Conservation (phyloP, 441 rosid species). For the Euphorbia celastroides region DNA sequence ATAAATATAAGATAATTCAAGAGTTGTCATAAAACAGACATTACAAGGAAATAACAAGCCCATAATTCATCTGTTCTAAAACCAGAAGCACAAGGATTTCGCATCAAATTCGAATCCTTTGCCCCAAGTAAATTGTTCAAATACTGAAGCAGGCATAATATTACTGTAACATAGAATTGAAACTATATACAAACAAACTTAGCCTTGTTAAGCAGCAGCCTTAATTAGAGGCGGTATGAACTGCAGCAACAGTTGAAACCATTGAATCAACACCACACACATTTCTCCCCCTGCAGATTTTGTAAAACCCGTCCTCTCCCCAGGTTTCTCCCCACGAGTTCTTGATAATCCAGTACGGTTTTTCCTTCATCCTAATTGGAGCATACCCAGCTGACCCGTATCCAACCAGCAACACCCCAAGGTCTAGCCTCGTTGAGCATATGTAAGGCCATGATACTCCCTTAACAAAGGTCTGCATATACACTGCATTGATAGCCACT, state of each 20-base stretch:
- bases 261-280: conserved; percentile 84
- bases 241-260: conserved; percentile 87
- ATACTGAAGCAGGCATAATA: not conserved
- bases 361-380: conserved; percentile 77
- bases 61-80: conserved; percentile 5
- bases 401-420: conserved; percentile 83
- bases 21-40: no score
- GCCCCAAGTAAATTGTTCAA: conserved; percentile 9
- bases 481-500: conserved; percentile 84
- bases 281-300: conserved; percentile 81
- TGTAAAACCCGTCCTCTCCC: conserved; percentile 93
- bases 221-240: conserved; percentile 25
- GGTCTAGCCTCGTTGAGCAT: conserved; percentile 75
- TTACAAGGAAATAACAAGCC: not conserved
- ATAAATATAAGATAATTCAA: no score
- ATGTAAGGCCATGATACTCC: conserved; percentile 94
- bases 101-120: conserved; percentile 17
- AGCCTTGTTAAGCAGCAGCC: not conserved
- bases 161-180: not conserved
- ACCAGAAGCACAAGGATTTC: conserved; percentile 8
- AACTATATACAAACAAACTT: conserved; percentile 20
- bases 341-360: conserved; percentile 94
- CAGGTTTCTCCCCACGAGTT: conserved; percentile 91
- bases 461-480: conserved; percentile 87
- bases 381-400: conserved; percentile 82